A percentile compares a stretch with the other conserved stretches of the same genome.
Conservation (phyloP, 257 asterid genomes). For the Solanum piurae region DNA sequence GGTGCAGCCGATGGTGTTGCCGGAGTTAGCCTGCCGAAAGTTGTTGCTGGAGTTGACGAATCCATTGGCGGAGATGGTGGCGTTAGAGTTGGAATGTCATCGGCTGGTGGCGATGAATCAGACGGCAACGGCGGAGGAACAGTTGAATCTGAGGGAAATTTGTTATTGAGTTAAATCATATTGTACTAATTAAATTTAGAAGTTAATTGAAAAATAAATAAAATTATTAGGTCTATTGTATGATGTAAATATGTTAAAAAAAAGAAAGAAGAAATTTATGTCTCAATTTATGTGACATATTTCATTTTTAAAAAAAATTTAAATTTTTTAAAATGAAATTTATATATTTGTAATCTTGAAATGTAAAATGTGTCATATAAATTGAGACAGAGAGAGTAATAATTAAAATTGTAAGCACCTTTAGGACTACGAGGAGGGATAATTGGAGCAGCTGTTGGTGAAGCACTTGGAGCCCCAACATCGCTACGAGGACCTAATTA, state of each 20-base stretch:
- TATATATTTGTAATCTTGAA: too few species aligned
- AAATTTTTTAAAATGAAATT: too few species aligned
- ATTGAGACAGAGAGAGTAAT: too few species aligned
- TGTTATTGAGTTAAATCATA: not conserved
- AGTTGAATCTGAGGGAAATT: conserved; percentile 2
- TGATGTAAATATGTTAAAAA: too few species aligned
- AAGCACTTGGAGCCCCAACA: not conserved
- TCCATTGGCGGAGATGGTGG: conserved; percentile 7
- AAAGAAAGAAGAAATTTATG: too few species aligned
- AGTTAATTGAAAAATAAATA: not conserved
- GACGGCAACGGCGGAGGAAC: conserved; percentile 6
- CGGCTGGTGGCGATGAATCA: conserved; percentile 5
- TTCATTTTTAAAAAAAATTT: too few species aligned
- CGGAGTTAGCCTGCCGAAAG: conserved; percentile 1
- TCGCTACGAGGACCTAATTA: conserved; percentile 8
- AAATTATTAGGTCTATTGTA: not conserved
- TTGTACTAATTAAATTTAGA: not conserved
- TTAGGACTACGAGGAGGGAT: conserved; percentile 6
- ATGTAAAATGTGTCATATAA: too few species aligned
- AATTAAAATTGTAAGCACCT: conserved; percentile 4
- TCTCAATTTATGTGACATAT: too few species aligned
- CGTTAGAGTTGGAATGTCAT: not conserved
- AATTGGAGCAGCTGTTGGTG: conserved; percentile 13
- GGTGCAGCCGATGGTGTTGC: conserved; percentile 22
- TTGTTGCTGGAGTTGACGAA: not conserved